phyloP scores from a whole-genome alignment of 176 grass and related monocot genomes.

The Calamus simplicifolius region DNA sequence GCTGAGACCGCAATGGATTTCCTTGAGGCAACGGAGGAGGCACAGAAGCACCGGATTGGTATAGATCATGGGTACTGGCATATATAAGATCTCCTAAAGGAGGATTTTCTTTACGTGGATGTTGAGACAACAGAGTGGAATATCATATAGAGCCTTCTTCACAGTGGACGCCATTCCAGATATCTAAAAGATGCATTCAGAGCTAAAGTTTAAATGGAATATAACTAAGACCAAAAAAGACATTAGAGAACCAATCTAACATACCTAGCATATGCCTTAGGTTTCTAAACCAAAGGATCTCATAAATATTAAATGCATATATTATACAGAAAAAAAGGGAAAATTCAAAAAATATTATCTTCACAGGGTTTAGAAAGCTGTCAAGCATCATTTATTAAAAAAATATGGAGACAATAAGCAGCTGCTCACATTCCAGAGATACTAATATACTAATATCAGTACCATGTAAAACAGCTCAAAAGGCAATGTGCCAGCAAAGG shows the following conservation, averaged over 20 bases:
- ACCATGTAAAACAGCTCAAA: no score
- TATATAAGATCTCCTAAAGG: slow-evolving; percentile 86
- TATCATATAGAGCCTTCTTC: slow-evolving; percentile 82
- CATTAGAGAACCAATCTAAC: no score
- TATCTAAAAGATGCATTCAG: slow-evolving; percentile 39
- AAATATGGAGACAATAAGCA: no score
- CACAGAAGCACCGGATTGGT: slow-evolving; percentile 13
- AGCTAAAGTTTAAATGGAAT: no score
- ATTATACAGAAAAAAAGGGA: neutral
- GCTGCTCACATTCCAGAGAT: no score
- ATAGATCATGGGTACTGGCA: slow-evolving; percentile 67
- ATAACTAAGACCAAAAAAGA: no score
- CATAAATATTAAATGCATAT: no score
- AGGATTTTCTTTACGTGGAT: slow-evolving; percentile 84
- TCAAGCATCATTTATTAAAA: no score
- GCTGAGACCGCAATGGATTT: slow-evolving; percentile 33
- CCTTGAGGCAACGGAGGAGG: slow-evolving; percentile 34
- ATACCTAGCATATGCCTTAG: no score
- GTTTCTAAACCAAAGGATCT: neutral
- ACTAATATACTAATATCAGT: no score
- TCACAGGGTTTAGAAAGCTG: no score
- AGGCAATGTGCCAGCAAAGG: no score
- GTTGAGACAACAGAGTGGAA: slow-evolving; percentile 80
- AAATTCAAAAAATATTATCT: slow-evolving; percentile 11
- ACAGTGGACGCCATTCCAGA: slow-evolving; percentile 65